phyloP scores from a whole-genome alignment of 2,329 filamentous ascomycete genomes.

The Cordyceps cicadae region DNA sequence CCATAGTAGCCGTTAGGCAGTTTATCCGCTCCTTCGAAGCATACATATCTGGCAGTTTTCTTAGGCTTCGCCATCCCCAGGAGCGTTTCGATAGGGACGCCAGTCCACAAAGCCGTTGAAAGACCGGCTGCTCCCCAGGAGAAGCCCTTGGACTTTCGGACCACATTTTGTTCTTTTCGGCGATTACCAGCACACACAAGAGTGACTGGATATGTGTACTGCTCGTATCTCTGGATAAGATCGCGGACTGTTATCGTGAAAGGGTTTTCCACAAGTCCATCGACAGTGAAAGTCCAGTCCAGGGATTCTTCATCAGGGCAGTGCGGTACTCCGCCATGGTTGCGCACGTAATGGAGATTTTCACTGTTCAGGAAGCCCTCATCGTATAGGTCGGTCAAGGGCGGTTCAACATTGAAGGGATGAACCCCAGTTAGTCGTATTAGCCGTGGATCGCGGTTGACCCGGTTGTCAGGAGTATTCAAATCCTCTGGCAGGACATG shows the following conservation, averaged over 20 bases:
- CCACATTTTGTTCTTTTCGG: conserved; percentile 85
- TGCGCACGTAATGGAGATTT: conserved; percentile 84
- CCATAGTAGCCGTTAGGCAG: conserved; percentile 84
- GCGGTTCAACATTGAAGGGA: conserved; percentile 85
- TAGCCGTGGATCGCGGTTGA: conserved; percentile 69
- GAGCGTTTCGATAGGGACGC: conserved; percentile 65
- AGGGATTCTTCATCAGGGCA: conserved; percentile 64
- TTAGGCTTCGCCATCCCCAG: conserved; percentile 59
- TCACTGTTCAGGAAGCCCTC: conserved; percentile 79
- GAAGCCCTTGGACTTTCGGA: conserved; percentile 87
- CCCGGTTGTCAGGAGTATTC: conserved; percentile 75
- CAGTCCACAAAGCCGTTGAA: conserved; percentile 82
- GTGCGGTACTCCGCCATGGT: conserved; percentile 75
- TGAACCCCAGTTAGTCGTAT: conserved; percentile 83
- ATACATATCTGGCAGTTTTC: conserved; percentile 69
- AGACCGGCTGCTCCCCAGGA: conserved; percentile 86
- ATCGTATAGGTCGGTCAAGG: conserved; percentile 68
- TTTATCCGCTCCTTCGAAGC: conserved; percentile 85
- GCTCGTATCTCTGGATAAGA: conserved; percentile 65
- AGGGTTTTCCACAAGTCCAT: conserved; percentile 75
- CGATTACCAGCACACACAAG: conserved; percentile 88
- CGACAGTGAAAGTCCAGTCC: conserved; percentile 74
- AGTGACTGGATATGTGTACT: conserved; percentile 78
- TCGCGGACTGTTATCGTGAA: conserved; percentile 64
- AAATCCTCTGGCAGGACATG: conserved; percentile 65